Percentiles rank a stretch among this genome's conserved stretches.
These are phyloP conservation scores for Emericellopsis terricola DNA, from an alignment of 495 filamentous ascomycete species.

Conservation along the genomic window DNA sequence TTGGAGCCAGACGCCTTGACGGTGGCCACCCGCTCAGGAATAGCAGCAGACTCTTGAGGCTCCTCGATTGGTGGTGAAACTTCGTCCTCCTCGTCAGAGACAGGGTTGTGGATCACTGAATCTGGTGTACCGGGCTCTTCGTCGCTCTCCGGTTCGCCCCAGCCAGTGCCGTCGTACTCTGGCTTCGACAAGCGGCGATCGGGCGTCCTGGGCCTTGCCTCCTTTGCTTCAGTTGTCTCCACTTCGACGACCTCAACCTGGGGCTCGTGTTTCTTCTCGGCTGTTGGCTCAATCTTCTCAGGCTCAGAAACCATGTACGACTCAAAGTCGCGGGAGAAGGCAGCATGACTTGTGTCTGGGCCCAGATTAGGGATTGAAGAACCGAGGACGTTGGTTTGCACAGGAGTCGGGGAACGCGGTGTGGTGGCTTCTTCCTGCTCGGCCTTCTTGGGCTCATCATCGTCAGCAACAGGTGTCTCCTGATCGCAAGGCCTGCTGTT, in stretches of 20 bases:
- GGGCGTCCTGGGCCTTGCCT: constrained; percentile 51
- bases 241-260: too few species aligned
- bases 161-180: constrained; percentile 36
- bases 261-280: constrained; percentile 32
- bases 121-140: constrained; percentile 68
- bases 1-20: constrained; percentile 76
- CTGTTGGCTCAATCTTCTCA: constrained; percentile 18
- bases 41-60: constrained; percentile 31
- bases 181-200: constrained; percentile 33
- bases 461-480: constrained; percentile 13
- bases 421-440: constrained; percentile 12
- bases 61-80: constrained; percentile 5
- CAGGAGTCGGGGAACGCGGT: constrained; percentile 21
- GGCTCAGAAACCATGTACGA: constrained; percentile 23
- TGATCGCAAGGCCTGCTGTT: constrained; percentile 7
- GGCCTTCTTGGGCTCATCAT: constrained; percentile 2
- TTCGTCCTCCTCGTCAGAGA: constrained; percentile 26
- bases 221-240: too few species aligned
- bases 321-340: constrained; percentile 13
- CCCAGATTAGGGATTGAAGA: background rate
- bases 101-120: constrained; percentile 78
- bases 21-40: constrained; percentile 76
- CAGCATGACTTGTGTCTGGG: background rate
- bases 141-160: constrained; percentile 28
- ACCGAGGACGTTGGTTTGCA: constrained; percentile 5